Evolutionary conservation across 1,284 basidiomycete genomes (phyloP).

Genomic region (Somion occarium): DNA sequence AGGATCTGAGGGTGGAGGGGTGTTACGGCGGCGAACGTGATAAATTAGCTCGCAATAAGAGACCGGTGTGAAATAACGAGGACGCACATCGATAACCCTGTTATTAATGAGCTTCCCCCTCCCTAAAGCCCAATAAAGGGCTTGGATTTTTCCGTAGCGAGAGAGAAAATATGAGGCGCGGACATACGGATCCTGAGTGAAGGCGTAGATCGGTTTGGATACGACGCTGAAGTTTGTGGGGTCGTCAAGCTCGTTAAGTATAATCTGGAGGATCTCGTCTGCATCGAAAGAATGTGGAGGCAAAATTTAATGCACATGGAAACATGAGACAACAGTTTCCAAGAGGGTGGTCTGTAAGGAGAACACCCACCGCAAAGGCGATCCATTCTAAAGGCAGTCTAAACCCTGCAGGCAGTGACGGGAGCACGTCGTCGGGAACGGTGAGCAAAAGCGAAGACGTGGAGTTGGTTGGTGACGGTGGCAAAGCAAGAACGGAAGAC

Average conservation of each 20-base stretch:
- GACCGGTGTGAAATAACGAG: conserved; percentile 6
- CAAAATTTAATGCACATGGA: conserved; percentile 7
- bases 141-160: conserved; percentile 63
- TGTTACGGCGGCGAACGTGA: conserved; percentile 3
- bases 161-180: conserved; percentile 70
- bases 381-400: conserved; percentile 39
- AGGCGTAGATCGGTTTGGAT: conserved; percentile 53
- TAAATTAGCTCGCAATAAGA: not conserved
- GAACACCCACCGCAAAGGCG: conserved; percentile 53
- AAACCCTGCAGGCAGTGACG: not conserved
- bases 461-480: conserved; percentile 13
- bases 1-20: conserved; percentile 45
- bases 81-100: conserved; percentile 64
- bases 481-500: conserved; percentile 13
- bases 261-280: conserved; percentile 71
- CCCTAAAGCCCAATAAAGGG: conserved; percentile 65
- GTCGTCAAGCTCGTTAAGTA: conserved; percentile 66
- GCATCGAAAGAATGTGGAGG: not conserved
- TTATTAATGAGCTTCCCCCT: conserved; percentile 61
- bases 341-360: not conserved
- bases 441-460: conserved; percentile 8
- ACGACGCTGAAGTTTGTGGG: conserved; percentile 52
- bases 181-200: conserved; percentile 68
- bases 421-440: conserved; percentile 9
- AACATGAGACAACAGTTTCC: conserved; percentile 2